Evolutionary conservation across 257 asterid species (phyloP).

Genomic region (Solanum pinnatisectum): DNA sequence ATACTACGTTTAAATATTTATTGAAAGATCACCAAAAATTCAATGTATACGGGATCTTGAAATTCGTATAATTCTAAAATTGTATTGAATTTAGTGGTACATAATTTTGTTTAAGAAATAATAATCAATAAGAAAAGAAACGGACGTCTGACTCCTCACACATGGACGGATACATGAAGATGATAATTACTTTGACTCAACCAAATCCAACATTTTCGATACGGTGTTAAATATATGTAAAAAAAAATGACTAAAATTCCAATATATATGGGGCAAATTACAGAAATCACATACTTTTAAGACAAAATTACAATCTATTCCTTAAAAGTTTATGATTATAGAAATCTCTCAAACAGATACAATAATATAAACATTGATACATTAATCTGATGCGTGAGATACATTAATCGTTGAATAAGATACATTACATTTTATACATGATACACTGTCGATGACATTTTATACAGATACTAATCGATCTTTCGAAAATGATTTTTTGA

Average conservation of each 20-base stretch:
- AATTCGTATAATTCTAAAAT: background rate
- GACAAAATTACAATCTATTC: too few relatives aligned
- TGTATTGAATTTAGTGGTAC: background rate
- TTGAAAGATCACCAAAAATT: background rate
- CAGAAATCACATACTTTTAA: too few relatives aligned
- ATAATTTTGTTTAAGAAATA: background rate
- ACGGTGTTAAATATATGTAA: background rate
- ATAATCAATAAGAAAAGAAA: background rate
- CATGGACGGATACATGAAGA: background rate
- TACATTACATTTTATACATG: too few relatives aligned
- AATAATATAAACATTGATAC: too few relatives aligned
- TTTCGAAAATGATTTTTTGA: too few relatives aligned
- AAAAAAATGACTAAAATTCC: background rate
- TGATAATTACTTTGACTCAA: background rate
- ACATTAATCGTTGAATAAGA: too few relatives aligned
- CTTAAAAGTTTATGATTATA: too few relatives aligned
- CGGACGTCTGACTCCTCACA: background rate
- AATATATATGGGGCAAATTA: background rate
- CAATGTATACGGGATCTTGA: background rate
- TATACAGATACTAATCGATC: too few relatives aligned
- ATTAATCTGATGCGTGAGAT: too few relatives aligned
- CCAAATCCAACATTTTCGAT: rapidly evolving
- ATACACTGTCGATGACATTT: too few relatives aligned
- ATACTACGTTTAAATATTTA: too few relatives aligned
- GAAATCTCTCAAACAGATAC: too few relatives aligned